Evolutionary conservation across 768 basidiomycete species (phyloP).

Genomic region (Suillus alpinus): DNA sequence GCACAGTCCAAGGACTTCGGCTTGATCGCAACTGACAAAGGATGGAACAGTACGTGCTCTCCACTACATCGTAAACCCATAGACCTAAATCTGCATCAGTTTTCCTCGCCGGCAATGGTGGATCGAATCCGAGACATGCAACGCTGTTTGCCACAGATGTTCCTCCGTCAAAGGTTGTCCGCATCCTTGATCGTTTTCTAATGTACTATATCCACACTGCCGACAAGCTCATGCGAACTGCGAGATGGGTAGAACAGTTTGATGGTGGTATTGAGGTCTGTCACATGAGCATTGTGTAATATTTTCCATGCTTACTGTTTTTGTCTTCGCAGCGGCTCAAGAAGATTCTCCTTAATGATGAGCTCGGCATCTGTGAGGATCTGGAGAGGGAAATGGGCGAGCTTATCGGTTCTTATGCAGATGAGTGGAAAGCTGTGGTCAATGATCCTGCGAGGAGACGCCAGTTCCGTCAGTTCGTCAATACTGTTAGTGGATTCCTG

Average conservation of each 20-base stretch:
- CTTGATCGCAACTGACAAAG: slow-evolving; percentile 73
- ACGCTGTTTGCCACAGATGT: slow-evolving; percentile 67
- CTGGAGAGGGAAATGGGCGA: slow-evolving; percentile 64
- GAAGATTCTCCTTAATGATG: slow-evolving; percentile 64
- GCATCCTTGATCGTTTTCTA: slow-evolving; percentile 62
- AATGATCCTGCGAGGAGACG: slow-evolving; percentile 46
- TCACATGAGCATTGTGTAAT: neutral
- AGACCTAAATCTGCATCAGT: slow-evolving; percentile 30
- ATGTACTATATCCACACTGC: slow-evolving; percentile 73
- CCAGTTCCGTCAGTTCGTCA: slow-evolving; percentile 63
- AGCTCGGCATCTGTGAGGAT: slow-evolving; percentile 68
- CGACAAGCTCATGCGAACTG: slow-evolving; percentile 68
- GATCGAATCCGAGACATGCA: slow-evolving; percentile 57
- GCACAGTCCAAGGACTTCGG: slow-evolving; percentile 77
- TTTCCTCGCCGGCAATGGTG: slow-evolving; percentile 73
- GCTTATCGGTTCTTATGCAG: slow-evolving; percentile 62
- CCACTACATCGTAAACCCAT: neutral
- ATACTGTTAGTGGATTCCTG: slow-evolving; percentile 40
- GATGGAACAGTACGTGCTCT: slow-evolving; percentile 56
- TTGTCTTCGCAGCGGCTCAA: slow-evolving; percentile 46
- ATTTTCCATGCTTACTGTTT: neutral
- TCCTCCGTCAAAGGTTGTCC: slow-evolving; percentile 57
- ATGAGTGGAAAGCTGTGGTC: slow-evolving; percentile 70
- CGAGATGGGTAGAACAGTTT: slow-evolving; percentile 69
- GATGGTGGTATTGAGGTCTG: slow-evolving; percentile 63